These are phyloP conservation scores for Amanita thiersii DNA, from an alignment of 768 basidiomycete genomes.

Conservation along the genomic window DNA sequence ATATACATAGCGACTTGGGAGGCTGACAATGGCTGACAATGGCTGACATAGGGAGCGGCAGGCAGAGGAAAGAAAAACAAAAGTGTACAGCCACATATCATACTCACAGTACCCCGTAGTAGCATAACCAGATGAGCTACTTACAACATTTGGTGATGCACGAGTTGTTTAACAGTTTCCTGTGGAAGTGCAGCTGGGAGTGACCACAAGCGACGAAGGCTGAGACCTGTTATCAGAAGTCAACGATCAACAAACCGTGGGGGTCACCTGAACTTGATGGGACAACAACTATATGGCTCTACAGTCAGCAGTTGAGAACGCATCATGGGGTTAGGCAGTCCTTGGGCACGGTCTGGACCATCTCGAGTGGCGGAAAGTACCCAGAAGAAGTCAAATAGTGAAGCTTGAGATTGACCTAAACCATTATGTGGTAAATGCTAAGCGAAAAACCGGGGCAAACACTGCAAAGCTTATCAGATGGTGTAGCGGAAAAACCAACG, in stretches of 20 bases:
- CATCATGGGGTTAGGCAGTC: neutral
- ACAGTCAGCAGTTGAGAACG: neutral
- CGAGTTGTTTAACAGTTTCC: neutral
- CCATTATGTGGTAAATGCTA: neutral
- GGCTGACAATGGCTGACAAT: slow-evolving; percentile 8
- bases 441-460: neutral
- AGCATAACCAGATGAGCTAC: slow-evolving; percentile 2
- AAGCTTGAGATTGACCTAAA: slow-evolving; percentile 8
- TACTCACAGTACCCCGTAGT: slow-evolving; percentile 1
- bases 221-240: too few species aligned
- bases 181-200: neutral
- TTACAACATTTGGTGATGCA: neutral
- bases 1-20: neutral
- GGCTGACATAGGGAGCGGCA: slow-evolving; percentile 5
- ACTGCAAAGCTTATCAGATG: slow-evolving; percentile 4
- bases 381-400: neutral
- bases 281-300: neutral
- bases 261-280: neutral
- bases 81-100: slow-evolving; percentile 5
- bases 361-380: neutral
- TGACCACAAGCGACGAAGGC: too few species aligned
- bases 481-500: slow-evolving; percentile 3
- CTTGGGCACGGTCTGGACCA: slow-evolving; percentile 2
- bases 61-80: too few species aligned
- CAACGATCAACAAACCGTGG: neutral